Evolutionary conservation across 2,329 filamentous ascomycete genomes (phyloP).

Genomic region (Capronia americana): DNA sequence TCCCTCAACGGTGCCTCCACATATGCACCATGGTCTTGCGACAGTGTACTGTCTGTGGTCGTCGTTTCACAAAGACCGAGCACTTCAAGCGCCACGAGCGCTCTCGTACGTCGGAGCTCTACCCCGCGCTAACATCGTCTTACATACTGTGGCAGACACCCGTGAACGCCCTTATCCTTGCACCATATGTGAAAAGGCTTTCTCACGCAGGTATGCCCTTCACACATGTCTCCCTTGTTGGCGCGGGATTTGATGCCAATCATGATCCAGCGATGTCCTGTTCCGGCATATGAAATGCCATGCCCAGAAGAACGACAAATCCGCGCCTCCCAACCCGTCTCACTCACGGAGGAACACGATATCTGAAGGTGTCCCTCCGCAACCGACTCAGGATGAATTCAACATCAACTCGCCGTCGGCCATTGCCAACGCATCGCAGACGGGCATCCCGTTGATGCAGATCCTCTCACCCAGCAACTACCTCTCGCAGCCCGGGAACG

Average conservation of each 20-base stretch:
- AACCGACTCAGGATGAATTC: conserved; percentile 40
- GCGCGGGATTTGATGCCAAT: conserved; percentile 32
- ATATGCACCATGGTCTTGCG: conserved; percentile 48
- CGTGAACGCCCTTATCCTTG: conserved; percentile 63
- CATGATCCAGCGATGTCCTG: conserved; percentile 53
- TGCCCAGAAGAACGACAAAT: conserved; percentile 49
- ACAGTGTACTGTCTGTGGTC: conserved; percentile 58
- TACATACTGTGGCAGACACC: conserved; percentile 52
- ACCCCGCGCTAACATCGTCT: conserved; percentile 33
- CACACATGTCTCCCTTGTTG: background rate
- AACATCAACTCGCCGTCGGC: conserved; percentile 39
- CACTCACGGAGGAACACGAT: conserved; percentile 41
- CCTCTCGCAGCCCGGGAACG: conserved; percentile 23
- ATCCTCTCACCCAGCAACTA: conserved; percentile 35
- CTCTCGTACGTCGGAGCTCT: conserved; percentile 54
- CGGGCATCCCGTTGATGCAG: conserved; percentile 36
- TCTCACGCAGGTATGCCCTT: conserved; percentile 58
- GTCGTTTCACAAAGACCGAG: conserved; percentile 63
- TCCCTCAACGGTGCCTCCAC: conserved; percentile 14
- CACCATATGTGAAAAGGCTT: conserved; percentile 60
- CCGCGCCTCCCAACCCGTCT: conserved; percentile 42
- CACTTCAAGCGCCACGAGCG: conserved; percentile 63
- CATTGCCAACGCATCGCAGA: conserved; percentile 26
- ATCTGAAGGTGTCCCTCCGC: conserved; percentile 35
- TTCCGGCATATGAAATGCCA: conserved; percentile 61